Evolutionary conservation across 805 yeast species (phyloP).

Genomic region (Yamadazyma paraphyllophila): DNA sequence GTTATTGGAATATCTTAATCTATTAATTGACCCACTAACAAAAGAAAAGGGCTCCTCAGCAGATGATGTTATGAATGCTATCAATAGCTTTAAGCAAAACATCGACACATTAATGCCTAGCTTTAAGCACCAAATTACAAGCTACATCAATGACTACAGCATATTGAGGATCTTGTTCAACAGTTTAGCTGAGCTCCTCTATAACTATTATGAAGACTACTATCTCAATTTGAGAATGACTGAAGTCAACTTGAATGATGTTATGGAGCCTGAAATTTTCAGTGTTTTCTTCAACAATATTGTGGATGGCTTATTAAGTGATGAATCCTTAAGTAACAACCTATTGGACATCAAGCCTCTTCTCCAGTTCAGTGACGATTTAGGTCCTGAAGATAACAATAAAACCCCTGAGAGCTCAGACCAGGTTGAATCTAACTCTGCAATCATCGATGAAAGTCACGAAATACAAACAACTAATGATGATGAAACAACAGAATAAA

Average conservation of each 20-base stretch:
- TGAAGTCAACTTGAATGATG: slow-evolving; percentile 27
- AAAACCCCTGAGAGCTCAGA: not conserved
- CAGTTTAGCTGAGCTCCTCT: slow-evolving; percentile 45
- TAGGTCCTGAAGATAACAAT: not conserved
- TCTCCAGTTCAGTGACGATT: slow-evolving; percentile 14
- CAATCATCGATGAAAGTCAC: not conserved
- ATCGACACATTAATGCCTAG: slow-evolving; percentile 57
- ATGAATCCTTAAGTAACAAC: slow-evolving; percentile 11
- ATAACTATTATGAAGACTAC: slow-evolving; percentile 23
- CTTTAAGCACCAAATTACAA: slow-evolving; percentile 47
- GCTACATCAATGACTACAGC: slow-evolving; percentile 56
- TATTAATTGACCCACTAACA: slow-evolving; percentile 44
- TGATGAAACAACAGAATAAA: not conserved
- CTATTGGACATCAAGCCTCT: slow-evolving; percentile 14
- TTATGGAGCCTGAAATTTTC: slow-evolving; percentile 27
- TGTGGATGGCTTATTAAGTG: slow-evolving; percentile 16
- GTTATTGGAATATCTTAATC: slow-evolving; percentile 48
- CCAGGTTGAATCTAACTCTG: not conserved
- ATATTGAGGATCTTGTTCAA: slow-evolving; percentile 32
- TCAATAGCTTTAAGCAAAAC: slow-evolving; percentile 41
- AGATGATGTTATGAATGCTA: not conserved
- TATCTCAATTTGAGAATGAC: slow-evolving; percentile 22
- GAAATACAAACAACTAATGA: not conserved
- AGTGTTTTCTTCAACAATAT: slow-evolving; percentile 11
- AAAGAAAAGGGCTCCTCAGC: not conserved